Evolutionary conservation across 768 basidiomycete genomes (phyloP).

Genomic region (Trametes cingulata): DNA sequence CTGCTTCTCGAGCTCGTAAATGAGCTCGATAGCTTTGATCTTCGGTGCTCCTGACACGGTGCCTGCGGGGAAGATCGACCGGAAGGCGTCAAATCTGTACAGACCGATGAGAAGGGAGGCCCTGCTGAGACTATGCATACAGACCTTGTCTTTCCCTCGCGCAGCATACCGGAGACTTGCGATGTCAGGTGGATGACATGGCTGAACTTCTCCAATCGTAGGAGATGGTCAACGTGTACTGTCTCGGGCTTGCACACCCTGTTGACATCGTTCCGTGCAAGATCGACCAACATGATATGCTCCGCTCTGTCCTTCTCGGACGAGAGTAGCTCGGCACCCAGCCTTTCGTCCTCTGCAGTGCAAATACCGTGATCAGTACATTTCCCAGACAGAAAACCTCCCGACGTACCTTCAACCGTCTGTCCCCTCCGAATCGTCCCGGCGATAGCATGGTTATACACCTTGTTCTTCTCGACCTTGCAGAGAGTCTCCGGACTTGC

Average conservation of each 20-base stretch:
- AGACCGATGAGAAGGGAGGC: background rate
- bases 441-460: slow-evolving; percentile 97
- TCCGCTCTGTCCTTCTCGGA: slow-evolving; percentile 97
- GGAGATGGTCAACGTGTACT: slow-evolving; percentile 93
- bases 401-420: slow-evolving; percentile 72
- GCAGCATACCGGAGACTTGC: slow-evolving; percentile 85
- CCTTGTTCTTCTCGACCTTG: slow-evolving; percentile 89
- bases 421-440: slow-evolving; percentile 90
- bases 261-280: slow-evolving; percentile 98
- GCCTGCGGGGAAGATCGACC: slow-evolving; percentile 98
- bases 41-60: slow-evolving; percentile 99
- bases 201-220: slow-evolving; percentile 92
- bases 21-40: slow-evolving; percentile 95
- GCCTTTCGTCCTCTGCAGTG: slow-evolving; percentile 80
- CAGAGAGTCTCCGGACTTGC: slow-evolving; percentile 98
- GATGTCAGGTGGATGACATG: slow-evolving; percentile 98
- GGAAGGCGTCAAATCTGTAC: slow-evolving; percentile 92
- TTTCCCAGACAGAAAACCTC: too few species aligned
- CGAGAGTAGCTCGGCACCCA: slow-evolving; percentile 71
- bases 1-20: slow-evolving; percentile 85
- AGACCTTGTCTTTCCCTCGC: slow-evolving; percentile 83
- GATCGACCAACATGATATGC: slow-evolving; percentile 98
- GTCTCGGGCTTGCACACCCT: slow-evolving; percentile 94
- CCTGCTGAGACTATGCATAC: background rate
- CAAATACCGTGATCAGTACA: too few species aligned